phyloP scores from a whole-genome alignment of 2,329 filamentous ascomycete genomes.

The Clarireedia homoeocarpa region DNA sequence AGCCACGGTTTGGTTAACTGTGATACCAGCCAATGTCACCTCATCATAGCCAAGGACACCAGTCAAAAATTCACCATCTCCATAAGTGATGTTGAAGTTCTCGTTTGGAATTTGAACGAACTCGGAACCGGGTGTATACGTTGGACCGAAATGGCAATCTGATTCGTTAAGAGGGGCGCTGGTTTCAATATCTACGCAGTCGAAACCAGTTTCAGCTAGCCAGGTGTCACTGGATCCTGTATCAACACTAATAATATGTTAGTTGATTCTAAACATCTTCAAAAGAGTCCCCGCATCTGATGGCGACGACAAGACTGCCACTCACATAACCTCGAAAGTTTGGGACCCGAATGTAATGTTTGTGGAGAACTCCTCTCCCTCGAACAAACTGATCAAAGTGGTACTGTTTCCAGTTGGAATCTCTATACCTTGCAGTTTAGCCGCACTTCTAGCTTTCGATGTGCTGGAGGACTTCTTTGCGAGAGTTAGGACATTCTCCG shows the following conservation, averaged over 20 bases:
- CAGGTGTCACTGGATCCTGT: constrained; percentile 42
- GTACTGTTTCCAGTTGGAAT: constrained; percentile 1
- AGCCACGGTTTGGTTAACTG: constrained; percentile 38
- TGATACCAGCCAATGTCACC: constrained; percentile 39
- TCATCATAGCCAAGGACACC: constrained; percentile 34
- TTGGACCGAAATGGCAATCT: constrained; percentile 12
- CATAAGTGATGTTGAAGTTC: constrained; percentile 37
- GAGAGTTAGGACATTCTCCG: constrained; percentile 5
- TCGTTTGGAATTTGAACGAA: constrained; percentile 32
- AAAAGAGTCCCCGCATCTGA: neutral
- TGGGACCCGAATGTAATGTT: constrained; percentile 27
- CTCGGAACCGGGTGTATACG: constrained; percentile 21
- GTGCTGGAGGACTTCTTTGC: neutral
- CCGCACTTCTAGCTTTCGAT: constrained; percentile 2
- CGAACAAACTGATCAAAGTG: neutral
- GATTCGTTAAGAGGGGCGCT: neutral
- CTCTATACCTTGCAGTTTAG: neutral
- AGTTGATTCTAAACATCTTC: neutral
- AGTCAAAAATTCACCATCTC: constrained; percentile 34
- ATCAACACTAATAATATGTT: constrained; percentile 32
- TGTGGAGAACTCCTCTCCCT: constrained; percentile 8
- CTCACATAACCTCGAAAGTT: constrained; percentile 24
- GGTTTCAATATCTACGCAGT: constrained; percentile 29
- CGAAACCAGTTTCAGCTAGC: constrained; percentile 31
- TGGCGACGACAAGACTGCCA: neutral